Evolutionary conservation across 768 basidiomycete species (phyloP).

Genomic region (Mycena pura): DNA sequence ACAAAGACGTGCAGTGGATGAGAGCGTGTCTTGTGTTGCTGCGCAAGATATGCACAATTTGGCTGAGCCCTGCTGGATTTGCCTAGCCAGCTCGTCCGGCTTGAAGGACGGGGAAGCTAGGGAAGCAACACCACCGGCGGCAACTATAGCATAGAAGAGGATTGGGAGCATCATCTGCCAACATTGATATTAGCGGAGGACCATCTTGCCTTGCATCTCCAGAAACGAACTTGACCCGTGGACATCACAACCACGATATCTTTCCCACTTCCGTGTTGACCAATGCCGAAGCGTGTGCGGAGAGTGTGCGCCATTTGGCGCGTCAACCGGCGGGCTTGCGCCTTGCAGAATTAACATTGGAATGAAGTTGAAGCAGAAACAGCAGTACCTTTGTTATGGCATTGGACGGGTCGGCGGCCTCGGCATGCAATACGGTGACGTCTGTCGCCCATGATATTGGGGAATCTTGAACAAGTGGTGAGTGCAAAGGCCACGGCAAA

Average conservation of each 20-base stretch:
- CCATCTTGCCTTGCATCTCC: neutral
- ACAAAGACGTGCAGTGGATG: slow-evolving; percentile 10
- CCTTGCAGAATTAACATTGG: too few relatives aligned
- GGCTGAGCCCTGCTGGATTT: slow-evolving; percentile 15
- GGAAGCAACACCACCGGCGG: slow-evolving; percentile 20
- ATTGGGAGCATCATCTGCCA: slow-evolving; percentile 16
- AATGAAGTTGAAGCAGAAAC: too few relatives aligned
- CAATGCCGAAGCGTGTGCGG: slow-evolving; percentile 17
- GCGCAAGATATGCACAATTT: slow-evolving; percentile 22
- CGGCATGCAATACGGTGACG: slow-evolving; percentile 19
- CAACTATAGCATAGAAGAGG: slow-evolving; percentile 23
- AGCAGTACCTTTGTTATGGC: slow-evolving; percentile 21
- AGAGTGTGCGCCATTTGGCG: slow-evolving; percentile 19
- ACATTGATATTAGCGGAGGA: neutral
- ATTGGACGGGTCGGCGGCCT: slow-evolving; percentile 15
- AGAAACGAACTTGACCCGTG: slow-evolving; percentile 7
- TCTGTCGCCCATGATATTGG: neutral
- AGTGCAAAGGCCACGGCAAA: neutral
- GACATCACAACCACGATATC: slow-evolving; percentile 22
- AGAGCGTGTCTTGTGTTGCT: neutral
- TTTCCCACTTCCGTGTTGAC: slow-evolving; percentile 11
- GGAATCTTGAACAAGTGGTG: slow-evolving; percentile 1
- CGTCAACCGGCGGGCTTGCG: slow-evolving; percentile 11
- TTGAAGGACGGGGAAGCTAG: slow-evolving; percentile 16
- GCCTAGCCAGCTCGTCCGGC: slow-evolving; percentile 13